Conservation (phyloP, 1,284 basidiomycete species). For the Phylloboletellus chloephorus region DNA sequence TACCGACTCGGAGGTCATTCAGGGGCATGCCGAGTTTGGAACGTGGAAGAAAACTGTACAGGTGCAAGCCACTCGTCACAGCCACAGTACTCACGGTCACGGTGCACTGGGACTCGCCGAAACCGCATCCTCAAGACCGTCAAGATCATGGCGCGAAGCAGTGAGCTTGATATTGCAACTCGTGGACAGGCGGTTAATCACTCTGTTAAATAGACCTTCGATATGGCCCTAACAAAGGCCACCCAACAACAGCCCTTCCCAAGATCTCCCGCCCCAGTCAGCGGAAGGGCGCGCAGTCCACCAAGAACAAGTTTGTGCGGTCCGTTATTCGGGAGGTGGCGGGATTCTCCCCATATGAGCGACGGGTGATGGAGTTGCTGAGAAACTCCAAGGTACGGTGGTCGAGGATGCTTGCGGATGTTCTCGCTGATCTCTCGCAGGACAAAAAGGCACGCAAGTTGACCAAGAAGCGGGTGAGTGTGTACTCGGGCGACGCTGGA, state of each 20-base stretch:
- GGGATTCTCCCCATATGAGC: constrained; percentile 98
- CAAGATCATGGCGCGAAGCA: constrained; percentile 67
- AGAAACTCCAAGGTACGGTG: constrained; percentile 91
- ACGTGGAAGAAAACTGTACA: constrained; percentile 39
- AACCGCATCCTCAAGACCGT: constrained; percentile 50
- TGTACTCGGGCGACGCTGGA: not conserved
- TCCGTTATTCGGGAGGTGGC: constrained; percentile 91
- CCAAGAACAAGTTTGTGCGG: constrained; percentile 88
- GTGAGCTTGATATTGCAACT: constrained; percentile 39
- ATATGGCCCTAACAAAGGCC: constrained; percentile 88
- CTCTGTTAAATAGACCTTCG: constrained; percentile 65
- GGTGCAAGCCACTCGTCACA: constrained; percentile 31
- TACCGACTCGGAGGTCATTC: constrained; percentile 1
- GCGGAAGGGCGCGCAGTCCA: constrained; percentile 86
- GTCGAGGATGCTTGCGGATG: not conserved
- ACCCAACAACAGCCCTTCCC: constrained; percentile 85
- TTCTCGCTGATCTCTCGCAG: constrained; percentile 36
- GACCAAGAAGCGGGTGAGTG: constrained; percentile 93
- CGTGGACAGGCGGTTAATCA: constrained; percentile 2
- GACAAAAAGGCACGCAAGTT: constrained; percentile 98
- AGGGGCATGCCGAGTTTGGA: constrained; percentile 19
- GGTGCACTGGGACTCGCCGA: constrained; percentile 16
- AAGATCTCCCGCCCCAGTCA: constrained; percentile 80
- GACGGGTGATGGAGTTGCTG: constrained; percentile 97
- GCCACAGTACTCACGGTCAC: constrained; percentile 26